Evolutionary conservation across 192 early-diverging fungal genomes (phyloP), one percentile per base, ranked within the genome.

Genomic region (Chytriomyces sp.): DNA sequence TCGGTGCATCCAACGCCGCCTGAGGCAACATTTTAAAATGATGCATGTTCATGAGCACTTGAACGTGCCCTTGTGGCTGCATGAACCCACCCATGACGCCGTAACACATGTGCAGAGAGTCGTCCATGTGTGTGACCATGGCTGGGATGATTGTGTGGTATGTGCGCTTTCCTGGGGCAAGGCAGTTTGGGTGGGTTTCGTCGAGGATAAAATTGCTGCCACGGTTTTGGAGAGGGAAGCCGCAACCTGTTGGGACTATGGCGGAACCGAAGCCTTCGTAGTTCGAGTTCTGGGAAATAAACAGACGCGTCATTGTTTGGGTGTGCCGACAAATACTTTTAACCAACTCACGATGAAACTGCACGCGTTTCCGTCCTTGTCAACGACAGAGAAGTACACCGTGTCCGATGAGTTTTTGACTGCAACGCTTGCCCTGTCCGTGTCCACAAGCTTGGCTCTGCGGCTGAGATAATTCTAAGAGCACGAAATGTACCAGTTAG

Each of bases 11-110:
- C 13, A 95, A 78, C 10, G 91, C 89, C 7, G 74, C 78, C 77
- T 95, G 93, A 47, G 89, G 87, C 49, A 83, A 82, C 76, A 86
- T 84, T 7, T 82, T 79, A 62, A 87, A 88, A 68, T 86, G 83
- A 61, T 89, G 64, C 23, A 91, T 79, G 68, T 93, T 92, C 45
- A 94, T 66, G 63, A 95, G 80, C 7, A 93, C 89, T 82, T 95
- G 93, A 5, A 93, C 76, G 53, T 95, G 92, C n/a, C 92, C 92
- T 81, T 95, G 93, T 20, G 93, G 93, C 80, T 94, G 93, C 86
- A 91, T 91, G 78, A 87, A 92, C 5, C 86, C 91, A 50, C 93
- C 93, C 92, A 94, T 93, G 60, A 86, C 83, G 23, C 91, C 91
- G 69, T 84, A 89, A 47, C 74, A 83, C 48, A 82, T 61, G 68